Evolutionary conservation across 2,329 filamentous ascomycete species (phyloP).

Genomic region (Metarhizium guizhouense): DNA sequence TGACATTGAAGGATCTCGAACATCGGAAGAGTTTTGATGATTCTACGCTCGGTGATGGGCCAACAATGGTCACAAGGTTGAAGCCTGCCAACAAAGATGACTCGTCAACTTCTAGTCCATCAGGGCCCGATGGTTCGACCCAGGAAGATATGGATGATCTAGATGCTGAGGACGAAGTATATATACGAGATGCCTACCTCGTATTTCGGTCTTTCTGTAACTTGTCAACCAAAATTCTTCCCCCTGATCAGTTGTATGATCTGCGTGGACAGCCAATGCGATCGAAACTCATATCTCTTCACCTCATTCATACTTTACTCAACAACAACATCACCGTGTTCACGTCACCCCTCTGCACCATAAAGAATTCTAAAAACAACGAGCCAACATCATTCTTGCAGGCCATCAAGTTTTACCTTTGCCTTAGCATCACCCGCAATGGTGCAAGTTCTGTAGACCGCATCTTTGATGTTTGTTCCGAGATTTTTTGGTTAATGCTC

Average conservation of each 20-base stretch:
- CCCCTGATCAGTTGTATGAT: slow-evolving; percentile 86
- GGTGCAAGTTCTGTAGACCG: slow-evolving; percentile 85
- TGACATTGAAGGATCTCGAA: slow-evolving; percentile 59
- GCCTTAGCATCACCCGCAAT: slow-evolving; percentile 88
- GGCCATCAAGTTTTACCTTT: slow-evolving; percentile 94
- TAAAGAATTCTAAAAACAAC: slow-evolving; percentile 81
- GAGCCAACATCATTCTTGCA: slow-evolving; percentile 87
- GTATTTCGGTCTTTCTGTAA: slow-evolving; percentile 98
- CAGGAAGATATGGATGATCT: slow-evolving; percentile 51
- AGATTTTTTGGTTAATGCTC: slow-evolving; percentile 97
- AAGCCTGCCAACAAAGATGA: slow-evolving; percentile 35
- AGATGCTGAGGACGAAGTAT: slow-evolving; percentile 83
- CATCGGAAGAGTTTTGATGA: slow-evolving; percentile 61
- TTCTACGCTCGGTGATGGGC: slow-evolving; percentile 56
- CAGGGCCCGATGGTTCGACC: slow-evolving; percentile 41
- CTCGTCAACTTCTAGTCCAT: slow-evolving; percentile 42
- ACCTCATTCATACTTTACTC: slow-evolving; percentile 88
- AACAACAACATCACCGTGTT: slow-evolving; percentile 92
- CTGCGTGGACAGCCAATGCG: slow-evolving; percentile 93
- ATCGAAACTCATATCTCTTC: slow-evolving; percentile 88
- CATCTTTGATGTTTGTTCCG: slow-evolving; percentile 91
- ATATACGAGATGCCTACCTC: slow-evolving; percentile 92
- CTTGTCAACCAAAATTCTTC: slow-evolving; percentile 83
- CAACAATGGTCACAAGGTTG: slow-evolving; percentile 57
- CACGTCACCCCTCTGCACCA: slow-evolving; percentile 83